Evolutionary conservation across 768 basidiomycete species (phyloP), one percentile per base, ranked within the genome.

Genomic region (Clitopilus hobsonii): DNA sequence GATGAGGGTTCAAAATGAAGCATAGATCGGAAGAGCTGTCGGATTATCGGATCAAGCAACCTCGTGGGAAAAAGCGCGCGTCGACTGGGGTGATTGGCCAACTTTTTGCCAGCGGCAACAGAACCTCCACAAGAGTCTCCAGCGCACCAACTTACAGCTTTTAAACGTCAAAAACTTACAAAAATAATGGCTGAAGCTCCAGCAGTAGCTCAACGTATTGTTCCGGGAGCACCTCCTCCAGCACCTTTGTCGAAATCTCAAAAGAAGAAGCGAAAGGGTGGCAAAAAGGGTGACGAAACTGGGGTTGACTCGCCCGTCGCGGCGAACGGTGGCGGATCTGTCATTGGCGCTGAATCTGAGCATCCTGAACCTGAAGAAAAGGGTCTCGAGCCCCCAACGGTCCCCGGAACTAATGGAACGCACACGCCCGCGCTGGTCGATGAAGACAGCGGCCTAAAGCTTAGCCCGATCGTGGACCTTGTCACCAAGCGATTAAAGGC

Each of bases 181-280:
- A 57, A 73, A 66, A 69, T 18, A 16, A 76, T 76, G 73, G 63
- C 72, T 58, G 74, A 75, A 66, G 23, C 68, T 47, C 41, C 41
- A 45, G 41, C 41, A 45, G 56, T 67, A 50, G 62, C 68, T 49
- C 59, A 71, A 28, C 86, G 91, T 54, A 65, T 88, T 58, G 78
- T 93, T 55, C 91, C 91, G 23, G 91, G 91, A 47, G 91, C 91
- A 11, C 89, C 85, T 53, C 84, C 85, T 0, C 82, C 84, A 38
- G 61, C 76, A 4, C 72, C 83, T 0, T 57, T 72, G 3, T 78
- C 86, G 30, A 91, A 91, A 67, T 73, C 81, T 3, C 79, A 84
- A 65, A 88, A 83, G 68, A 93, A 89, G 71, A 86, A 83, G 69
- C 84, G 83, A 71, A 76, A 81, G 56, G 68, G 14, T 29, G 23